Evolutionary conservation across 75 land plant genomes (phyloP), one percentile per base, ranked within the genome.

Genomic region (Pinus taeda): DNA sequence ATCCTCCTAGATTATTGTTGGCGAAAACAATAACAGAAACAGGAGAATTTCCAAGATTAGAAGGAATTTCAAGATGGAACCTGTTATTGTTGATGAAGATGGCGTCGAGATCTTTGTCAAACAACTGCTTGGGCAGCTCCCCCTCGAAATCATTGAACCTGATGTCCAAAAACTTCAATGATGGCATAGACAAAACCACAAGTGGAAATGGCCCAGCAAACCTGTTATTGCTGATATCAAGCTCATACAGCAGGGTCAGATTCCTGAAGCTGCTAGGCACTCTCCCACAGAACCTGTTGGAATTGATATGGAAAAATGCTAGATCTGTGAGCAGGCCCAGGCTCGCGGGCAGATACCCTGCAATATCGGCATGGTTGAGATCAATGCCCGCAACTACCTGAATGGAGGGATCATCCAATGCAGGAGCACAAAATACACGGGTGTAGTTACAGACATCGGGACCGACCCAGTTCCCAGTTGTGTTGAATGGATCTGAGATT

Each of bases 311-410:
- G 73, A 91, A 84, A 12, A 91, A 77, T 3, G 82, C 88, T 12
- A 92, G 75, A 74, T 92, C 90, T 2, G 85, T 76, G 24, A 92
- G 74, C n/a, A 87, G 77, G 24, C 94, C 92, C n/a, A 92, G 79
- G 79, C 90, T 86, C 49, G 39, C 85, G 0, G 92, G 93, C 39
- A 92, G 82, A 56, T 79, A 77, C 15, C 92, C 94, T 20, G 92
- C 87, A 53, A 91, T 79, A 49, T 87, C 83, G 0, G 73, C 90
- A 63, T 81, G 86, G 66, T 88, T 90, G 15, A 90, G 72, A 56
- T 91, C 93, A 17, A 91, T 76, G 22, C 93, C 93, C 1, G 91
- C 83, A 0, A 91, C 93, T 15, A 85, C 89, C 21, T 69, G 76
- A 22, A 81, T 14, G 3, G 60, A 77, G 22, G 88, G 81, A 37